These are phyloP conservation scores for Penicillium psychrosexuale DNA, from an alignment of 2,329 filamentous ascomycete species.

Conservation along the genomic window DNA sequence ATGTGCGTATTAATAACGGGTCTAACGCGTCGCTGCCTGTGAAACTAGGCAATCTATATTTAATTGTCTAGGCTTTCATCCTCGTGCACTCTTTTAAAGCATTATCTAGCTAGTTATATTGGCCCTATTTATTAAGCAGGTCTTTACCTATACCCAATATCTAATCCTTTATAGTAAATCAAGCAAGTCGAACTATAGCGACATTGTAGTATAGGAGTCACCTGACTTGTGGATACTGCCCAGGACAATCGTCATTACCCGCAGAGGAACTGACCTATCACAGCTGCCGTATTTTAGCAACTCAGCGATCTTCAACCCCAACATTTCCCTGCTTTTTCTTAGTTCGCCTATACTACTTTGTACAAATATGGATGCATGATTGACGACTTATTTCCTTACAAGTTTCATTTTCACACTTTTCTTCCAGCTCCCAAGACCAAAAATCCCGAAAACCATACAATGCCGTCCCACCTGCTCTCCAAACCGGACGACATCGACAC, in stretches of 20 bases:
- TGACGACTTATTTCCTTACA: conserved; percentile 13
- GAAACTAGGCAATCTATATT: neutral
- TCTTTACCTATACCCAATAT: neutral
- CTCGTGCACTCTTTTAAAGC: too few relatives aligned
- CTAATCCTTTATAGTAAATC: neutral
- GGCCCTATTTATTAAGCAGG: neutral
- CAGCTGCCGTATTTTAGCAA: conserved; percentile 9
- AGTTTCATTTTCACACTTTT: conserved; percentile 2
- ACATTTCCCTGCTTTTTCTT: conserved; percentile 9
- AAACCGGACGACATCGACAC: conserved; percentile 32
- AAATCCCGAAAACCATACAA: conserved; percentile 2
- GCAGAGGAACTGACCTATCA: conserved; percentile 14
- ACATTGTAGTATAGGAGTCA: neutral
- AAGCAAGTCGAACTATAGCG: neutral
- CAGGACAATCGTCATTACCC: neutral
- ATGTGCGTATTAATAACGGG: neutral
- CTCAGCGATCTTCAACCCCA: conserved; percentile 14
- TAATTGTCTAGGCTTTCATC: neutral
- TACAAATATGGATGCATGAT: conserved; percentile 4
- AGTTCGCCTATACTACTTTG: neutral
- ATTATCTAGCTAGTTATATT: neutral
- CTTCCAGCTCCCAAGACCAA: neutral
- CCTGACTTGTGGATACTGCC: neutral
- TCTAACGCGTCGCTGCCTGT: neutral
- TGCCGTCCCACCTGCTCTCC: conserved; percentile 15